phyloP scores from a whole-genome alignment of 768 basidiomycete species.

The Termitomyces heimii region DNA sequence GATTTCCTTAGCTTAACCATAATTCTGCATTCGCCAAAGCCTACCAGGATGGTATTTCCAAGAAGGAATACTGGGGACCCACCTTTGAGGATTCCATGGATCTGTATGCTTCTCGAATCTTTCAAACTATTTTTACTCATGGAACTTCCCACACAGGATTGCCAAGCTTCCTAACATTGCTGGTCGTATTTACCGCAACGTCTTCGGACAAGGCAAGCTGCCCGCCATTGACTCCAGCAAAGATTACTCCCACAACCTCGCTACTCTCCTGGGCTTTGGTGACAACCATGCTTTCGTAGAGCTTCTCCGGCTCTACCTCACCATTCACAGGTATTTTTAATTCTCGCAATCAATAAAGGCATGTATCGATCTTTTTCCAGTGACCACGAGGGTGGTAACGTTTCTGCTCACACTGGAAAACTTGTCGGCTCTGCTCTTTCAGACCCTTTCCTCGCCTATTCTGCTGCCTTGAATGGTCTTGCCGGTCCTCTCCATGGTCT shows the following conservation, averaged over 20 bases:
- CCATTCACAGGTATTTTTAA: slow-evolving; percentile 73
- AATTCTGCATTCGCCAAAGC: slow-evolving; percentile 96
- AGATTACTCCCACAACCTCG: slow-evolving; percentile 88
- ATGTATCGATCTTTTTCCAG: slow-evolving; percentile 23
- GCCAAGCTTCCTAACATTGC: slow-evolving; percentile 97
- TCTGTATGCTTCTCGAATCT: slow-evolving; percentile 38
- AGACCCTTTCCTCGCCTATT: slow-evolving; percentile 94
- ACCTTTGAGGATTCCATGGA: slow-evolving; percentile 90
- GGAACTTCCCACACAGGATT: slow-evolving; percentile 46
- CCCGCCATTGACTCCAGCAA: slow-evolving; percentile 77
- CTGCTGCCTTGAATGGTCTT: slow-evolving; percentile 90
- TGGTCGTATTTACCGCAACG: slow-evolving; percentile 85
- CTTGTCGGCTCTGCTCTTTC: slow-evolving; percentile 93
- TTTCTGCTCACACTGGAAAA: slow-evolving; percentile 92
- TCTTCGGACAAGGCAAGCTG: slow-evolving; percentile 84
- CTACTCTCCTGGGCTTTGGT: slow-evolving; percentile 87
- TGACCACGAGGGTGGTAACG: slow-evolving; percentile 98
- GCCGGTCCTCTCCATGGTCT: slow-evolving; percentile 97
- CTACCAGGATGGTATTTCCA: slow-evolving; percentile 86
- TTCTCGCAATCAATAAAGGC: neutral
- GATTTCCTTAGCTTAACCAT: slow-evolving; percentile 66
- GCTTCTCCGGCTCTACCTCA: slow-evolving; percentile 92
- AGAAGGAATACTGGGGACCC: slow-evolving; percentile 97
- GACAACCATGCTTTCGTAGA: slow-evolving; percentile 87
- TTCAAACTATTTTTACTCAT: slow-evolving; percentile 1